A percentile compares a stretch with the other conserved stretches of the same genome.
Conservation (phyloP, 345 rosid species). For the Gossypium anomalum region DNA sequence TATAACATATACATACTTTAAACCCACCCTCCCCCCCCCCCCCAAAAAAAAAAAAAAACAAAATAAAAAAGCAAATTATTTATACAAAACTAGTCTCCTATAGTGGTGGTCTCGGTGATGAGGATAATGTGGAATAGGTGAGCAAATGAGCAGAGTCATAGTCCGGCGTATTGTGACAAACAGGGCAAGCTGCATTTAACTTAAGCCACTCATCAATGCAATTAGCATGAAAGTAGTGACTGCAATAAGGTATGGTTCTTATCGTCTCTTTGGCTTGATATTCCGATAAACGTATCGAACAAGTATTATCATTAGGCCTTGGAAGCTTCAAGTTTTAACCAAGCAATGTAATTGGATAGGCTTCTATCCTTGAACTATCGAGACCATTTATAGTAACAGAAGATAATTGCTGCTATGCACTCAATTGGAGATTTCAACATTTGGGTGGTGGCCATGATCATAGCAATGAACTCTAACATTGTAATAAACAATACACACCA, state of each 20-base stretch:
- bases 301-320: too few relatives aligned
- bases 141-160: background rate
- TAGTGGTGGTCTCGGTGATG: too few relatives aligned
- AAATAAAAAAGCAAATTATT: background rate
- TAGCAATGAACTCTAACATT: background rate
- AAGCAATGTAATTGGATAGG: constrained; percentile 43
- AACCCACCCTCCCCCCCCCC: too few relatives aligned
- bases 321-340: constrained; percentile 28
- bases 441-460: background rate
- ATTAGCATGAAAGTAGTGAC: too few relatives aligned
- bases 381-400: constrained; percentile 20
- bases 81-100: background rate
- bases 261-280: too few relatives aligned
- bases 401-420: background rate
- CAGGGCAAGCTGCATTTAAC: constrained; percentile 45
- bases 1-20: too few relatives aligned
- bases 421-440: background rate
- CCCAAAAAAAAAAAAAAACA: too few relatives aligned
- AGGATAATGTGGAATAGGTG: background rate
- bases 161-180: constrained; percentile 40
- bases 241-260: too few relatives aligned
- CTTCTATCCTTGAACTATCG: constrained; percentile 34
- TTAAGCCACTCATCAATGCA: constrained; percentile 3
- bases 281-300: too few relatives aligned
- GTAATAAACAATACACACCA: constrained; percentile 26